Base-by-base conservation (phyloP, 768 basidiomycete species). In the Jaapia argillacea region DNA sequence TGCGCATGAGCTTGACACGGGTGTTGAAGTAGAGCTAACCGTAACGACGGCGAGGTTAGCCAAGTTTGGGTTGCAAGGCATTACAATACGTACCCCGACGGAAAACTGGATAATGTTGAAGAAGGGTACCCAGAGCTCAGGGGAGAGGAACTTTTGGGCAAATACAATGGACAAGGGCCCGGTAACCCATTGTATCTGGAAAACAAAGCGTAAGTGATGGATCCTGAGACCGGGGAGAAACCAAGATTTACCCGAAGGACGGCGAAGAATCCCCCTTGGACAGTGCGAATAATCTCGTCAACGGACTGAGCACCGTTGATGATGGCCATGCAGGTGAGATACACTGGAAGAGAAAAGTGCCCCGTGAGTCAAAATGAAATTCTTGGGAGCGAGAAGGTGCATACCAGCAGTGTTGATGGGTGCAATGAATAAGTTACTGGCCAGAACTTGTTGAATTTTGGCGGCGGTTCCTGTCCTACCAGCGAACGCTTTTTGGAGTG, bases 101-200 rank as follows among this genome's bases (percentile, higher is more conserved):
- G 76, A 58, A 57, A 92, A 89, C 57, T 80, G 77, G 33, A 92
- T 65, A 26, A 73, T 52, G 58, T 81, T 89, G 72, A 92, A 91
- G 67, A 85, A 93, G 6, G 85, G 84, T 0, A 85, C 84, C 88
- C 89, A 90, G 36, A 89, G 69, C 83, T 89, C 83, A 18, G 82
- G 69, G 10, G 90, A 76, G 35, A 93, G 62, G 58, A 83, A 88
- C 47, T 69, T 79, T 59, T 91, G 89, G 4, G 90, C 90, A 51
- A 88, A 63, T 5, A 75, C 62, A 62, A 88, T 69, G 4, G 84
- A 75, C 40, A 84, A 49, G 18, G 90, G 90, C 10, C 83, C 85
- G 23, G 83, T 75, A 25, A 85, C 62, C 88, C 85, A 90, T 20
- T 78, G 79, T 44, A 89, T 72, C 88, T 90, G 54, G 39, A 45